These are phyloP conservation scores for Mucor lusitanicus DNA, from an alignment of 371 early-diverging fungal genomes.

Conservation along the genomic window DNA sequence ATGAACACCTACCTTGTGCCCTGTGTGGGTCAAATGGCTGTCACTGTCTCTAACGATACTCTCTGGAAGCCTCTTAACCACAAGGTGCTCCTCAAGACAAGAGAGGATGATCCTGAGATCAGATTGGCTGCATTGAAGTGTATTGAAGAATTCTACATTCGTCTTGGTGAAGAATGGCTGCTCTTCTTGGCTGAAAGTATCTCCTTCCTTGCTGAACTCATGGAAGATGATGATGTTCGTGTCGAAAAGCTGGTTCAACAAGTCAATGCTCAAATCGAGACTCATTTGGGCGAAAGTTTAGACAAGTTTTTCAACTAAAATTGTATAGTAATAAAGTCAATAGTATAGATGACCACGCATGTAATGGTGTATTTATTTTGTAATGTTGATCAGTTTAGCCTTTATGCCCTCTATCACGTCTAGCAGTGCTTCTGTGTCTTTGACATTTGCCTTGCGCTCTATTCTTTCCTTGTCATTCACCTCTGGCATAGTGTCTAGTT, in stretches of 20 bases:
- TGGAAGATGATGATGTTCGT: conserved; percentile 82
- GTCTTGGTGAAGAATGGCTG: conserved; percentile 91
- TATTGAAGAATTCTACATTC: conserved; percentile 80
- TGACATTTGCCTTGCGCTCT: conserved; percentile 9
- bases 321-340: background rate
- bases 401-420: conserved; percentile 10
- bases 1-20: conserved; percentile 76
- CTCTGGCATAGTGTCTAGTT: conserved; percentile 19
- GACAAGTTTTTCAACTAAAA: conserved; percentile 75
- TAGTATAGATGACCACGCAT: no score
- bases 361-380: background rate
- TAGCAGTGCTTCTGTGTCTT: conserved; percentile 12
- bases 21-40: conserved; percentile 82
- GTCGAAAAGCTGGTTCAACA: conserved; percentile 84
- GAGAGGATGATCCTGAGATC: conserved; percentile 70
- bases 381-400: background rate
- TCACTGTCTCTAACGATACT: conserved; percentile 76
- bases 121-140: conserved; percentile 75
- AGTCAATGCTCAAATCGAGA: conserved; percentile 84
- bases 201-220: conserved; percentile 92
- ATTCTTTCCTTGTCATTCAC: conserved; percentile 8
- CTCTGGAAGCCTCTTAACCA: conserved; percentile 90
- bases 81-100: conserved; percentile 74
- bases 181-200: conserved; percentile 93
- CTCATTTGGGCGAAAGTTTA: conserved; percentile 85